Evolutionary conservation across 2,329 filamentous ascomycete genomes (phyloP).

Genomic region (Venturia carpophila): DNA sequence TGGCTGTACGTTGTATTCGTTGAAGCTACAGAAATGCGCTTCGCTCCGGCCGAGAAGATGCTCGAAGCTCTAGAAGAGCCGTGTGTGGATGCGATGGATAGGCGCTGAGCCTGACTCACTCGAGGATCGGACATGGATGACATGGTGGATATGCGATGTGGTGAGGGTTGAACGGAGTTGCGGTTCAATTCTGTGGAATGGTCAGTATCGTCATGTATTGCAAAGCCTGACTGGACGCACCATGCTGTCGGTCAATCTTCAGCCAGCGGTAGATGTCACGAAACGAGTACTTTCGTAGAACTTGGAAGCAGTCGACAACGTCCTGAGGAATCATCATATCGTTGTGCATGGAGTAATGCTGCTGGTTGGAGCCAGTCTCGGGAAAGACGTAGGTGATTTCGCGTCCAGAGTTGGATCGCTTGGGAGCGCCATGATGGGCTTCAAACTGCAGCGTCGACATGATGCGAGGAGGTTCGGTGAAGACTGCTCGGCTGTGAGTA

Average conservation of each 20-base stretch:
- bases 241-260: constrained; percentile 19
- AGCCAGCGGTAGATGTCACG: constrained; percentile 17
- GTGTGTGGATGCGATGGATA: constrained; percentile 17
- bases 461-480: not conserved
- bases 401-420: constrained; percentile 16
- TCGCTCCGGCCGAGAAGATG: constrained; percentile 14
- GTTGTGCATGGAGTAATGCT: not conserved
- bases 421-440: constrained; percentile 15
- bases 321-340: constrained; percentile 16
- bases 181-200: constrained; percentile 8
- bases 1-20: constrained; percentile 16
- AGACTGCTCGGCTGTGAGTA: not conserved
- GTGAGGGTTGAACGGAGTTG: not conserved
- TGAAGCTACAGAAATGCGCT: constrained; percentile 17
- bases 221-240: not conserved
- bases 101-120: constrained; percentile 10
- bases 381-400: constrained; percentile 15
- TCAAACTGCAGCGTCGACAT: constrained; percentile 15
- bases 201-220: not conserved
- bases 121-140: constrained; percentile 5
- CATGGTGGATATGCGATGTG: not conserved
- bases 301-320: constrained; percentile 14
- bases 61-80: constrained; percentile 15
- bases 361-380: not conserved
- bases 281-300: constrained; percentile 15